Evolutionary conservation across 1,284 basidiomycete genomes (phyloP), one percentile per base, ranked within the genome.

Genomic region (Entoloma clypeatum): DNA sequence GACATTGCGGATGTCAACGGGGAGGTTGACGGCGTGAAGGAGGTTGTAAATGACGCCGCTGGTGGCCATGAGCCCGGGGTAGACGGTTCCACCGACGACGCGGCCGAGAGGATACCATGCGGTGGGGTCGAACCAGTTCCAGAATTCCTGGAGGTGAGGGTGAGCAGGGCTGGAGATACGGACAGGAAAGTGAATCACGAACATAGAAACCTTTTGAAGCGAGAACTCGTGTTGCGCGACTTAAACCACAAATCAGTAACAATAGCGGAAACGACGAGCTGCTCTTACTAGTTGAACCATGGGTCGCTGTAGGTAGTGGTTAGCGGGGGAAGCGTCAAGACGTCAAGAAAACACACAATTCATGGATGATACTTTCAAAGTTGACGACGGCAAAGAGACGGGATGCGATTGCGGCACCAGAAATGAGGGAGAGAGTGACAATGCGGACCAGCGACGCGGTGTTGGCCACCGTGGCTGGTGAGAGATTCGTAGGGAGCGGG

Each of bases 101-200:
- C 96, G 88, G 34, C 96, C 96, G 2, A 99, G 82, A 9, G 96
- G 96, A 61, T 99, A 99, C 96, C 92, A 95, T 56, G 94, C 94
- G 4, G 96, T 96, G 23, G 94, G 92, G 67, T 99, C 96, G 63
- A 99, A 99, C 96, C 96, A 99, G 64, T 99, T 99, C 95, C 91
- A 99, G 68, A 94, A 99, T 81, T 87, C 93, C 92, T 92, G 56
- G 39, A 2, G 44, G 40, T 42, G 43, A 51, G 51, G 56, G 52
- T 38, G 57, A 34, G 50, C 26, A 49, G 47, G 44, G 29, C 16
- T 13, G 19, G 38, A 36, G 22, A 19, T 9, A 17, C 36, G 33
- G 26, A 36, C 35, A 33, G 22, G 17, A n/a, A 39, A 27, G 2
- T 7, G 3, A 21, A 30, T 39, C 9, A 69, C 88, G 46, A 51